Evolutionary conservation across 257 asterid species (phyloP).

Genomic region (Ajuga chamaepitys): DNA sequence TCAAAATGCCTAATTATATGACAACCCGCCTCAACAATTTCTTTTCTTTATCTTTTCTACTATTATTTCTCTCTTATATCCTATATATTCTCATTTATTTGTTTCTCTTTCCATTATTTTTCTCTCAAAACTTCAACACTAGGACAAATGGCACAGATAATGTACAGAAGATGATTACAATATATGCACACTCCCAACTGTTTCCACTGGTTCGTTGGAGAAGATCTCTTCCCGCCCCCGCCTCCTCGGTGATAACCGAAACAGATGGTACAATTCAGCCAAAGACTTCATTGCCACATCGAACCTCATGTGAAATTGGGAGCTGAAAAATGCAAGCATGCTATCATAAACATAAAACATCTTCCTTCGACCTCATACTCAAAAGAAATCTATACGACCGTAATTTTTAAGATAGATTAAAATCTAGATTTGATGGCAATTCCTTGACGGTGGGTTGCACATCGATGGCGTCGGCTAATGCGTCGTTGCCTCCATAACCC

Average conservation of each 20-base stretch:
- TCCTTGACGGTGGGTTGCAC: slow-evolving; percentile 61
- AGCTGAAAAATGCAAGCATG: slow-evolving; percentile 62
- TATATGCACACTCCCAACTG: background rate
- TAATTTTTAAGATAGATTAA: slow-evolving; percentile 79
- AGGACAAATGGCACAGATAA: background rate
- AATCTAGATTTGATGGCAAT: slow-evolving; percentile 47
- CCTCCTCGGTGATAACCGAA: too few species aligned
- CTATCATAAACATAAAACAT: slow-evolving; percentile 66
- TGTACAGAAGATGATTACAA: background rate
- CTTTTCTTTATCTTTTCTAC: too few species aligned
- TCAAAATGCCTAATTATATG: too few species aligned
- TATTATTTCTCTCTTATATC: too few species aligned
- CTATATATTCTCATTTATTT: too few species aligned
- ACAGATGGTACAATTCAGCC: too few species aligned
- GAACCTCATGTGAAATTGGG: slow-evolving; percentile 29
- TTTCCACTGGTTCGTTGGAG: slow-evolving; percentile 1
- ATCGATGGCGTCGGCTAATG: slow-evolving; percentile 70
- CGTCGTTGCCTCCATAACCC: slow-evolving; percentile 90
- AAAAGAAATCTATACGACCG: slow-evolving; percentile 89
- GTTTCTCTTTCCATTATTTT: too few species aligned
- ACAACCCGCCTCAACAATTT: too few species aligned
- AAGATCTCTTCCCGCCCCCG: slow-evolving; percentile 6
- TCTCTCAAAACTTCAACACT: background rate
- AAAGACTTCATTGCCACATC: too few species aligned
- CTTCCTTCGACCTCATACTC: slow-evolving; percentile 58